Base-by-base conservation (phyloP, 208 protist species). In the Herpetomonas tarakana region DNA sequence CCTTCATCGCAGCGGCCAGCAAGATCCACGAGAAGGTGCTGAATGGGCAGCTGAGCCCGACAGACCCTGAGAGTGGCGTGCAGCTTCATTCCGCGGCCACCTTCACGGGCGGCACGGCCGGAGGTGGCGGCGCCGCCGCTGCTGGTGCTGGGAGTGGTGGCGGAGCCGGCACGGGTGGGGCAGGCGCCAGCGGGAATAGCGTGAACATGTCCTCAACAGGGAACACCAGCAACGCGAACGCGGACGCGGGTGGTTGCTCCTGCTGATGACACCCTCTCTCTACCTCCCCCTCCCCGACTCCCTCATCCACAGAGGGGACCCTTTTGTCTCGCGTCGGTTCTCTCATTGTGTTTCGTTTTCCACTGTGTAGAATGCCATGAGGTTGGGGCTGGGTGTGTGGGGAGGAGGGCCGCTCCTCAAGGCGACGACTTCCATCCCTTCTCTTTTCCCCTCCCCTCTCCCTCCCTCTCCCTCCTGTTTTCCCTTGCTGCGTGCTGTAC, bases 21-120 rank as follows among this genome's bases (percentile, higher is more conserved):
- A 75, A 85, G 29, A 98, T 99, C 52, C 93, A 98, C 68, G 90
- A 96, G 39, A 97, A 96, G 66, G 96, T 98, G 52, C 73, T 96
- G 81, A 83, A 81, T 26, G 95, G 94, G 12, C 76, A 88, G 19
- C 86, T 98, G 51, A 95, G 96, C 68, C 68, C 78, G 14, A 79
- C 68, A 0, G 82, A 93, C 45, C 76, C 83, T 22, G 87, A 91
- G 51, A 88, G 78, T 50, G 87, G 87, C 24, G 83, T 93, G 47
- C 83, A 91, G 71, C 76, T 93, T 35, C 79, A 91, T 53, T 68
- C 76, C 14, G 70, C 80, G 0, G 72, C 81, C 24, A 68, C 76
- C 0, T 61, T 62, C 14, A 46, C 52, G 21, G 55, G 66, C 25
- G 38, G 54, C 21, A 53, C 55, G 22, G 64, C 41, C 12, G 52